phyloP scores from a whole-genome alignment of 2,329 filamentous ascomycete species.

The Sporothrix humicola region DNA sequence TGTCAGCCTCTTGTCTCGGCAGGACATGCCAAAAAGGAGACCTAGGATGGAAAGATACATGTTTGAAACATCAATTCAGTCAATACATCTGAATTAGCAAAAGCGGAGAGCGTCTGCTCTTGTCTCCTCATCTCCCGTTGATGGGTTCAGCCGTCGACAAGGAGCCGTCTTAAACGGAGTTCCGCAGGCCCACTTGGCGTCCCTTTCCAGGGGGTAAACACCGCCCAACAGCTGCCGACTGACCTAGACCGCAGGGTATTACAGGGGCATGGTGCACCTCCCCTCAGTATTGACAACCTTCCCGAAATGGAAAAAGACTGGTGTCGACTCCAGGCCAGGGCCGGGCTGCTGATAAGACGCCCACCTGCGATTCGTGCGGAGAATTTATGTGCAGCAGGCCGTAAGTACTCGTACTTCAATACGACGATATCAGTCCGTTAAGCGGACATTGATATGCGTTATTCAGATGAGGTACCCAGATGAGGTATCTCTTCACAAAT shows the following conservation, averaged over 20 bases:
- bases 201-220: neutral
- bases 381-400: neutral
- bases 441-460: neutral
- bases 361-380: slow-evolving; percentile 9
- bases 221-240: neutral
- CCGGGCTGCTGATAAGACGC: slow-evolving; percentile 8
- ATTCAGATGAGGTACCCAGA: neutral
- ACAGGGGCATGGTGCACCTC: no score
- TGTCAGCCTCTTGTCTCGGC: neutral
- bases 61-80: neutral
- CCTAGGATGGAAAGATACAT: no score
- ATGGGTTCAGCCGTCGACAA: slow-evolving; percentile 12
- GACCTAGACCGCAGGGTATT: neutral
- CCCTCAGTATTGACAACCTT: slow-evolving; percentile 14
- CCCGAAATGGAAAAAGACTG: neutral
- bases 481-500: neutral
- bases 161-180: slow-evolving; percentile 10
- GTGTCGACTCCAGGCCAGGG: neutral
- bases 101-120: slow-evolving; percentile 20
- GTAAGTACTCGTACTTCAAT: neutral
- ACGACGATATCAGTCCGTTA: neutral
- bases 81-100: neutral
- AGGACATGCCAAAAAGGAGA: slow-evolving; percentile 1
- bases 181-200: neutral
- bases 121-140: neutral